Evolutionary conservation across 345 rosid genomes (phyloP).

Genomic region (Zanthoxylum bungeanum): DNA sequence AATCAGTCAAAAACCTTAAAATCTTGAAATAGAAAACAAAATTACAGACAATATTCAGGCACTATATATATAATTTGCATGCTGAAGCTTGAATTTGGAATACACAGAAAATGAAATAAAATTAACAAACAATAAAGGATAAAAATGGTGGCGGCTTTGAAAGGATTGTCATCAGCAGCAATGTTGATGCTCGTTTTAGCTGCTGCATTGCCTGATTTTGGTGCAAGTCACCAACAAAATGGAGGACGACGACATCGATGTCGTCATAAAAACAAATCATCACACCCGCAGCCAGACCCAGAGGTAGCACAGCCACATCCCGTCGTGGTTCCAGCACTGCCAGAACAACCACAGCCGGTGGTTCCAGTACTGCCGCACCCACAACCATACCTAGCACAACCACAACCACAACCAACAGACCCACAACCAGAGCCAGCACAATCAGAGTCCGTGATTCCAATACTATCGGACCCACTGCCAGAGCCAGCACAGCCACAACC

Average conservation of each 20-base stretch:
- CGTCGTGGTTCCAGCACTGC: too few relatives aligned
- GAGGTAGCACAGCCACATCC: too few relatives aligned
- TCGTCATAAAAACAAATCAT: neutral
- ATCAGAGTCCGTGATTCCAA: too few relatives aligned
- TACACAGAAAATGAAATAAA: neutral
- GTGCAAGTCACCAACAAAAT: too few relatives aligned
- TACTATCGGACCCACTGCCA: too few relatives aligned
- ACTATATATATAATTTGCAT: neutral
- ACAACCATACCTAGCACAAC: too few relatives aligned
- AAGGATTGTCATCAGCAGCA: neutral
- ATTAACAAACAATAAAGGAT: neutral
- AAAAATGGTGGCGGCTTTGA: neutral
- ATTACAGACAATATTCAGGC: neutral
- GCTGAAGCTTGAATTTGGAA: neutral
- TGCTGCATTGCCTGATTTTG: neutral
- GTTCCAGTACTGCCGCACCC: too few relatives aligned
- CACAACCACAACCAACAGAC: too few relatives aligned
- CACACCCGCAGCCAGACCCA: too few relatives aligned
- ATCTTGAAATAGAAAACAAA: neutral
- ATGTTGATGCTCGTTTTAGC: neutral
- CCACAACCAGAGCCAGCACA: too few relatives aligned
- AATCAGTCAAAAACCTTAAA: neutral
- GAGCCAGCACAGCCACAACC: too few relatives aligned
- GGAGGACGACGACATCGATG: neutral
- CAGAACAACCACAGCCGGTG: too few relatives aligned